Evolutionary conservation across 192 early-diverging fungal genomes (phyloP).

Genomic region (Helicostylum pulchrum): DNA sequence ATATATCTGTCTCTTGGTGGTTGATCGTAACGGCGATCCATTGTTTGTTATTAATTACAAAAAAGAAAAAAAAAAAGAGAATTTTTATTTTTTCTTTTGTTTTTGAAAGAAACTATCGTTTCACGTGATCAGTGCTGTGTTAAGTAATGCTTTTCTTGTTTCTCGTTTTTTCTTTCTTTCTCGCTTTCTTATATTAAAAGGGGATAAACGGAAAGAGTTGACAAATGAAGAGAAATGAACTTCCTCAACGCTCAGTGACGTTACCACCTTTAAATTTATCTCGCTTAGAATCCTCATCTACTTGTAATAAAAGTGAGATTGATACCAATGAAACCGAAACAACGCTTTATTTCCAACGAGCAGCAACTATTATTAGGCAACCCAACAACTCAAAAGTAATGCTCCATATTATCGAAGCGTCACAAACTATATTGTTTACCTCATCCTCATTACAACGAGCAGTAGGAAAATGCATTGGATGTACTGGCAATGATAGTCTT

Average conservation of each 20-base stretch:
- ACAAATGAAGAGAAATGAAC: slow-evolving; percentile 3
- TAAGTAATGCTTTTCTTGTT: too few relatives aligned
- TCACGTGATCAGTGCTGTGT: too few relatives aligned
- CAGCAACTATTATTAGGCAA: neutral
- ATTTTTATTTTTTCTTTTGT: too few relatives aligned
- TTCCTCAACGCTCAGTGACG: neutral
- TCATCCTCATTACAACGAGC: slow-evolving; percentile 8
- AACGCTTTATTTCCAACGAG: neutral
- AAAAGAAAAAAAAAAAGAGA: too few relatives aligned
- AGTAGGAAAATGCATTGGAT: slow-evolving; percentile 12
- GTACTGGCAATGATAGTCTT: slow-evolving; percentile 19
- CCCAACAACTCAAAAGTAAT: neutral
- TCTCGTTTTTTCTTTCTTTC: too few relatives aligned
- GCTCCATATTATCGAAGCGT: slow-evolving; percentile 21
- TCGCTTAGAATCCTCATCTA: neutral
- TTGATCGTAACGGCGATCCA: neutral
- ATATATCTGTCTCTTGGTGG: neutral
- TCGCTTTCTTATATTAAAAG: too few relatives aligned
- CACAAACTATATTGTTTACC: slow-evolving; percentile 20
- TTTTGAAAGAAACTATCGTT: too few relatives aligned
- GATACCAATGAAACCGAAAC: neutral
- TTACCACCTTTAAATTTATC: slow-evolving; percentile 15
- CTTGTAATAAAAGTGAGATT: neutral
- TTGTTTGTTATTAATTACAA: neutral
- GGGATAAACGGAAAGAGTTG: neutral